Conservation (phyloP, 768 basidiomycete genomes). For the Trametes cinnabarina region DNA sequence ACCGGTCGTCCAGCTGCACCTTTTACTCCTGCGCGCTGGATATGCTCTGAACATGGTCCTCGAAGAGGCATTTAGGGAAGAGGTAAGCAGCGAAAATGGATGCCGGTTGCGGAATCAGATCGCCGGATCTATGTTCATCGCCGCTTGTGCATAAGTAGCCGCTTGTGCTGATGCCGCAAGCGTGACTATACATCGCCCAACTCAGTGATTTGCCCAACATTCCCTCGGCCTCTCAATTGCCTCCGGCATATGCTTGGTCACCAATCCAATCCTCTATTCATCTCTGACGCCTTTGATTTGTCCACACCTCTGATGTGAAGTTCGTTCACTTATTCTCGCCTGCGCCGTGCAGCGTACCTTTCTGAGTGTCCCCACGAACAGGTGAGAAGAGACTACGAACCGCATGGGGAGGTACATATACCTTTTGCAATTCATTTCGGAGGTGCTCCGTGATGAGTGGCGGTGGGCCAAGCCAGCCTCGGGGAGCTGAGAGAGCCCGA, state of each 20-base stretch:
- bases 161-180: neutral
- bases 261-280: too few relatives aligned
- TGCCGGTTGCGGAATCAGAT: neutral
- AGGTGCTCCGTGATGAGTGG: neutral
- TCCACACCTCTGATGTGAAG: too few relatives aligned
- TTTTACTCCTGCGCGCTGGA: neutral
- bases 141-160: neutral
- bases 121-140: constrained; percentile 2
- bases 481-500: neutral
- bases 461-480: neutral
- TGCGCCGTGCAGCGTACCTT: too few relatives aligned
- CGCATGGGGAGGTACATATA: too few relatives aligned
- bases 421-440: too few relatives aligned
- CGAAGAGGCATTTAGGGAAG: neutral
- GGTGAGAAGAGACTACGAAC: too few relatives aligned
- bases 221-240: neutral
- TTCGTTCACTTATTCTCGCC: too few relatives aligned
- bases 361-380: too few relatives aligned
- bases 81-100: neutral
- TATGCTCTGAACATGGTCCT: neutral
- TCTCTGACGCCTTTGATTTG: neutral
- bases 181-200: too few relatives aligned
- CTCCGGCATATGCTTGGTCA: neutral
- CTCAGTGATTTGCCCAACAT: too few relatives aligned
- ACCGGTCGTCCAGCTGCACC: neutral